These are phyloP conservation scores for Saturnispora saitoi DNA, from an alignment of 805 yeast genomes.

Conservation along the genomic window DNA sequence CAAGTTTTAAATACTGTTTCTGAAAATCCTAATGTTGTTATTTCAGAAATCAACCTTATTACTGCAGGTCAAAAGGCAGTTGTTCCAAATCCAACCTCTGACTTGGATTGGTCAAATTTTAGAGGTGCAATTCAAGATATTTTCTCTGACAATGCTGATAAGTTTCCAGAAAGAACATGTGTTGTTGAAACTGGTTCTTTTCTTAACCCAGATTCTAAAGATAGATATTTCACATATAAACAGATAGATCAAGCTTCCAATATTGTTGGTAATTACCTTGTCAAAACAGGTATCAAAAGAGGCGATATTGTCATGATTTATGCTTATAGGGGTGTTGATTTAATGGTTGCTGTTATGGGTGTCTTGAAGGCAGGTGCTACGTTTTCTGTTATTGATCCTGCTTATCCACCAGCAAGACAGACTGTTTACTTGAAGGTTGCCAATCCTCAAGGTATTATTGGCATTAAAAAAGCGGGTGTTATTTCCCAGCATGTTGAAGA, in stretches of 20 bases:
- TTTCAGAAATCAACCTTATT: slow-evolving; percentile 58
- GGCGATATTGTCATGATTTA: slow-evolving; percentile 98
- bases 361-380: slow-evolving; percentile 98
- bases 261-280: slow-evolving; percentile 82
- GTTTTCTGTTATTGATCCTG: slow-evolving; percentile 97
- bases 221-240: slow-evolving; percentile 71
- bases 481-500: slow-evolving; percentile 71
- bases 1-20: slow-evolving; percentile 39
- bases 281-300: slow-evolving; percentile 67
- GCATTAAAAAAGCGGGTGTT: slow-evolving; percentile 81
- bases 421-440: slow-evolving; percentile 90
- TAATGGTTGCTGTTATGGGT: slow-evolving; percentile 96
- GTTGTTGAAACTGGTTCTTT: slow-evolving; percentile 85
- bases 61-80: slow-evolving; percentile 52
- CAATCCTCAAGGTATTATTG: slow-evolving; percentile 83
- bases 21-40: slow-evolving; percentile 30
- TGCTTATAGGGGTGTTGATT: slow-evolving; percentile 94
- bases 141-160: slow-evolving; percentile 76
- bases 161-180: slow-evolving; percentile 79
- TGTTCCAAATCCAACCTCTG: slow-evolving; percentile 81
- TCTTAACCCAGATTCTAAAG: slow-evolving; percentile 40
- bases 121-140: slow-evolving; percentile 97
- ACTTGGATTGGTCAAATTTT: slow-evolving; percentile 84
- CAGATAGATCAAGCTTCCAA: slow-evolving; percentile 93
- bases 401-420: slow-evolving; percentile 97